phyloP scores from a whole-genome alignment of 2,329 filamentous ascomycete species.

The Bretziella fagacearum region DNA sequence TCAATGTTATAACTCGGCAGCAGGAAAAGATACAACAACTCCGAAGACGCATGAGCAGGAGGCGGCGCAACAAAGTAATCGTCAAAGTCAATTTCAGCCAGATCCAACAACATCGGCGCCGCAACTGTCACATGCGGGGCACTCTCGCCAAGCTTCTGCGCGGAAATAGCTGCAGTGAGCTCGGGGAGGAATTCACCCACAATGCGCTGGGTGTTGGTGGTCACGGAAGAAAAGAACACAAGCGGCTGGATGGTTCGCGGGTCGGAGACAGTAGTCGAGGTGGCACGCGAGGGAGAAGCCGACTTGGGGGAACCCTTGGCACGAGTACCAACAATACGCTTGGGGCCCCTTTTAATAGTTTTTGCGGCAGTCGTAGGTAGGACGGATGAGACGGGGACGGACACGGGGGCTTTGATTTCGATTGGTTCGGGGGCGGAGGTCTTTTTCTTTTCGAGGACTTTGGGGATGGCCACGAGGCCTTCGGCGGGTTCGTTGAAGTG shows the following conservation, averaged over 20 bases:
- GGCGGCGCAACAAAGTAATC: constrained; percentile 76
- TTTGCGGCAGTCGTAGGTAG: neutral
- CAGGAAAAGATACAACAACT: constrained; percentile 68
- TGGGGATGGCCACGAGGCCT: constrained; percentile 24
- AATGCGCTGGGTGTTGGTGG: constrained; percentile 61
- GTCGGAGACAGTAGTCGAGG: constrained; percentile 18
- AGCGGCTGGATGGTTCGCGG: constrained; percentile 47
- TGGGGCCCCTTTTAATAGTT: constrained; percentile 21
- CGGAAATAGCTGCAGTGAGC: constrained; percentile 35
- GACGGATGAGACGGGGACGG: neutral
- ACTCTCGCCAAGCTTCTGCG: constrained; percentile 22
- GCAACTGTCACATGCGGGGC: constrained; percentile 24
- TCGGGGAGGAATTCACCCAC: constrained; percentile 45
- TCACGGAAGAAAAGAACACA: constrained; percentile 81
- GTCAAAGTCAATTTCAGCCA: constrained; percentile 79
- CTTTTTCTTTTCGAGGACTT: constrained; percentile 19
- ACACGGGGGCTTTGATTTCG: neutral
- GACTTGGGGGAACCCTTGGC: constrained; percentile 19
- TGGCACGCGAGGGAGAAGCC: constrained; percentile 6
- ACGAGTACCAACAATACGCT: constrained; percentile 34
- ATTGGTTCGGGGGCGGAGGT: constrained; percentile 8
- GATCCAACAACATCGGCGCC: constrained; percentile 51
- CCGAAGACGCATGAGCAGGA: constrained; percentile 36
- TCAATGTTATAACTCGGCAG: constrained; percentile 93
- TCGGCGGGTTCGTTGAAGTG: constrained; percentile 21